phyloP scores from a whole-genome alignment of 78 protist species.

The Dictyostelium firmibasis region DNA sequence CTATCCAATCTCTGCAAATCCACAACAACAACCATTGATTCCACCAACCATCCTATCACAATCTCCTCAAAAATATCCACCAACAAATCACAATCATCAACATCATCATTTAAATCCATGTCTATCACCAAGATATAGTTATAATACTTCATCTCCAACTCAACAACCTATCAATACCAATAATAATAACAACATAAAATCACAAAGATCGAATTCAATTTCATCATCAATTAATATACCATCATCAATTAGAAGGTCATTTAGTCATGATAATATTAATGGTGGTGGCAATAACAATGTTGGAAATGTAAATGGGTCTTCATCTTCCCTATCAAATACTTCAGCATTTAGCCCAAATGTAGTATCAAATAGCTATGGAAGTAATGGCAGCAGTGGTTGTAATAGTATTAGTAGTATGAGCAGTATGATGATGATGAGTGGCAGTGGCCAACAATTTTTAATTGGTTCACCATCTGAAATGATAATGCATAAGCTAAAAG shows the following conservation, averaged over 20 bases:
- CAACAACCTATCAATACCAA: not conserved
- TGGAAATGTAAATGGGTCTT: not conserved
- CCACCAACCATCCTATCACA: constrained; percentile 3
- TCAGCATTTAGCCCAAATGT: not conserved
- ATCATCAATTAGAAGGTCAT: constrained; percentile 14
- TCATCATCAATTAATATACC: constrained; percentile 5
- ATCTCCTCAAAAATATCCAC: not conserved
- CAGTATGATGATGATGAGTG: constrained; percentile 2
- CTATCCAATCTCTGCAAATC: not conserved
- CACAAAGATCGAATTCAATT: constrained; percentile 17
- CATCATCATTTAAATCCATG: constrained; percentile 20
- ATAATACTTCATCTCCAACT: not conserved
- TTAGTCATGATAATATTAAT: constrained; percentile 13
- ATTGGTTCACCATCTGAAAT: constrained; percentile 71
- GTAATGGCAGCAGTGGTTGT: constrained; percentile 9
- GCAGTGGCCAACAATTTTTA: not conserved
- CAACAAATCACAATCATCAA: not conserved
- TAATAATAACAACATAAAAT: not conserved
- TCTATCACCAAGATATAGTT: not conserved
- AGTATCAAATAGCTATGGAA: not conserved
- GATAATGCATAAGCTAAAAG: constrained; percentile 45
- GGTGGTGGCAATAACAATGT: not conserved
- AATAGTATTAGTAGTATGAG: constrained; percentile 5
- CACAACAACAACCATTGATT: not conserved
- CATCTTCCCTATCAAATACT: not conserved